Percentiles rank a stretch among this genome's conserved stretches.
Conservation (phyloP, 2,329 filamentous ascomycete species). For the Fusarium tricinctum region DNA sequence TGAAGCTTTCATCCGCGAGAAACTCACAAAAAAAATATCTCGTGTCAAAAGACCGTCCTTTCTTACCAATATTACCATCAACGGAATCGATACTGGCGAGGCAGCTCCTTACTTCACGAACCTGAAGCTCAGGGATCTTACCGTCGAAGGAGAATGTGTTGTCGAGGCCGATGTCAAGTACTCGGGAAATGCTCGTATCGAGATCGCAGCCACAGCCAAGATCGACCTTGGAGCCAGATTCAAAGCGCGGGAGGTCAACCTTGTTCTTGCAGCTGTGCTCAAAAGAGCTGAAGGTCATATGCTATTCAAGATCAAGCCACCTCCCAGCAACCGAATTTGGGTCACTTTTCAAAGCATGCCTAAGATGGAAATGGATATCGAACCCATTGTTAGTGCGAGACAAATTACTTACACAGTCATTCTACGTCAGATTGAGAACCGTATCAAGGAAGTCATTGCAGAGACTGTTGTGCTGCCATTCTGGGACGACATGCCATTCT, state of each 20-base stretch:
- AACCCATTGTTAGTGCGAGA: slow-evolving; percentile 93
- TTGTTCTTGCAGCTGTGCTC: slow-evolving; percentile 87
- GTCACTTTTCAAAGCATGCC: slow-evolving; percentile 94
- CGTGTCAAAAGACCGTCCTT: slow-evolving; percentile 93
- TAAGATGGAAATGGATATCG: slow-evolving; percentile 92
- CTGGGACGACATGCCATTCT: slow-evolving; percentile 96
- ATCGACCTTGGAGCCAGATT: slow-evolving; percentile 91
- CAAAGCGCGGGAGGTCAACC: slow-evolving; percentile 89
- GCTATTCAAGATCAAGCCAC: slow-evolving; percentile 89
- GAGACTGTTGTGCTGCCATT: slow-evolving; percentile 93
- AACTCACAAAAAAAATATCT: slow-evolving; percentile 96
- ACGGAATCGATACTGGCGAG: slow-evolving; percentile 87
- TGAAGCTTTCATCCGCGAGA: slow-evolving; percentile 82
- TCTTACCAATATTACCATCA: slow-evolving; percentile 85
- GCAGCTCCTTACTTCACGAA: slow-evolving; percentile 91
- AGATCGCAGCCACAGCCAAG: slow-evolving; percentile 91
- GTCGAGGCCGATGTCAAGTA: slow-evolving; percentile 91
- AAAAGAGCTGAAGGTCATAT: slow-evolving; percentile 89
- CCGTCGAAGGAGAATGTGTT: slow-evolving; percentile 89
- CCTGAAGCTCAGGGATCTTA: slow-evolving; percentile 87
- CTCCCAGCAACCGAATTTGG: slow-evolving; percentile 97
- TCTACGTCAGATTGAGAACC: slow-evolving; percentile 91
- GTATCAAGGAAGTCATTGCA: slow-evolving; percentile 92
- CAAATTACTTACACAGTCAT: slow-evolving; percentile 97
- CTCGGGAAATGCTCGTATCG: slow-evolving; percentile 87